Base-by-base conservation (phyloP, 306 rosid genomes). In the Castanea crenata region DNA sequence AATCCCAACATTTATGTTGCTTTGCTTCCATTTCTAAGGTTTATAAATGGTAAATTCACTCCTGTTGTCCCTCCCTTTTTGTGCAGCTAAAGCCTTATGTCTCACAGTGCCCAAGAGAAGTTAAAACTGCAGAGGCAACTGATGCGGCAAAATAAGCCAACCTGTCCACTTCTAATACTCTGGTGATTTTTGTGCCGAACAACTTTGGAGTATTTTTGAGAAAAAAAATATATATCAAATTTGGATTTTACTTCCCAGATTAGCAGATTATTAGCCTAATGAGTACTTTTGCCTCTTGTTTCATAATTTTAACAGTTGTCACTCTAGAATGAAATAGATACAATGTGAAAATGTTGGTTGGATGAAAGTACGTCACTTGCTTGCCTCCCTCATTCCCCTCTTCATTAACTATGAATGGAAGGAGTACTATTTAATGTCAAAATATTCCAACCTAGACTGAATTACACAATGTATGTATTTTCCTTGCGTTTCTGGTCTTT, bases 61-160 rank as follows among this genome's bases (percentile, higher is more conserved):
- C 56, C 19, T 74, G 35, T 51, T 15, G 21, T 59, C 46, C 59
- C 10, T 51, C 55, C 55, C 76, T 55, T 34, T 55, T 46, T n/a
- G 18, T 75, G 80, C 88, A 87, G 89, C 89, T 87, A 64, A 87
- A 85, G 70, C 87, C 91, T 61, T 87, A 87, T 21, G 91, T 87
- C 51, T 83, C 91, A 64, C 91, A 87, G 79, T 83, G 91, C 69
- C 85, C 91, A 32, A n/a, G 38, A 79, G 86, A 74, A 71, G 35
- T 56, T 68, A 61, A 74, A 5, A 59, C 86, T 35, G 58, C 85
- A 1, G 87, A 82, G 61, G 78, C 81, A 74, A 83, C 87, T 71
- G 83, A 70, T 56, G 55, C 71, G 18, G 34, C 80, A 61, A 76
- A 87, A 76, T 81, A 76, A 73, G 57, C 34, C 27, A 19, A 10